Base-by-base conservation (phyloP, 345 rosid genomes). In the Aegle marmelos region DNA sequence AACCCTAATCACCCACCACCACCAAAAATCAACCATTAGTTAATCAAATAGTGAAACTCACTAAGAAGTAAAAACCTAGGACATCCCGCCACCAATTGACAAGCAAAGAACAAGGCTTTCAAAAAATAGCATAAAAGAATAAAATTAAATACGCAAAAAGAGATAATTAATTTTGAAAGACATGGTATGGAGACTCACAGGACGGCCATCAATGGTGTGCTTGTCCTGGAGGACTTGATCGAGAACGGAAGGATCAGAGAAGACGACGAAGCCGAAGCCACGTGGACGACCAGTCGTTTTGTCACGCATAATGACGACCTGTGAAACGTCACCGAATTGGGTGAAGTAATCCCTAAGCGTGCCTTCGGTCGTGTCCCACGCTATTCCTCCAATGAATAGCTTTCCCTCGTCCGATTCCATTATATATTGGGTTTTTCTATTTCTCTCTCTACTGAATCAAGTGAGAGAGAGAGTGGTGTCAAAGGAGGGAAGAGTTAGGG, bases 381-480 rank as follows among this genome's bases (percentile, higher is more conserved):
- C 86, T 71, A 89, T 87, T 70, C 92, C 92, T 45, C 92, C 92
- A 65, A 89, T 81, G 81, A 89, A 89, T 30, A 89, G 90, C 85
- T 87, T 89, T 48, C 92, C 92, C 79, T 87, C 88, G 83, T 89
- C 92, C 11, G 90, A 89, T 57, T 89, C 92, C 92, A 89, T 89
- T 33, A 13, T 41, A 31, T 39, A 4, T 48, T 27, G 22, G n/a
- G 9, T 9, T 68, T 14, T n/a, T 5, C 1, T 65, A 14, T 36
- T 54, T 28, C 65, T 68, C 83, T 67, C 77, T 72, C 79, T 72
- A 24, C 21, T 14, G 7, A 50, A 36, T 17, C 2, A 33, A 27
- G 54, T 2, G 25, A 27, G 33, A 57, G 10, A 48, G 28, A 58
- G 24, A 13, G 48, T 19, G 25, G 22, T 28, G n/a, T 13, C 39